Evolutionary conservation across 164 flowering plant species (phyloP).

Genomic region (Annona squamosa): DNA sequence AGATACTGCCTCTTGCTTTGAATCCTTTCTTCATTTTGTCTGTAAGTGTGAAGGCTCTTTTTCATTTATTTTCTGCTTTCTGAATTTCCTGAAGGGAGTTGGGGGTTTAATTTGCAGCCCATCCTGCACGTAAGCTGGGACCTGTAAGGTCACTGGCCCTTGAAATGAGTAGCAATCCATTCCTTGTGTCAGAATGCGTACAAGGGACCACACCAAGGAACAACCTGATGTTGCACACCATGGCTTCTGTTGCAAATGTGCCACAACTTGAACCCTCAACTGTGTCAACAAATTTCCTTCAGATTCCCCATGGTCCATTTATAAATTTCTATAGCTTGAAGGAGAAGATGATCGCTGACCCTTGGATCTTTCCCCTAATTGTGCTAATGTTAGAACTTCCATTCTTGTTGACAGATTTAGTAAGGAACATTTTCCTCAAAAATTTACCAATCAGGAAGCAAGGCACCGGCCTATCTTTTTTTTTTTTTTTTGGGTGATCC

Average conservation of each 20-base stretch:
- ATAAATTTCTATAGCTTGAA: neutral
- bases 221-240: neutral
- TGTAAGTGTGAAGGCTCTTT: neutral
- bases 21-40: neutral
- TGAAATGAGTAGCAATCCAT: neutral
- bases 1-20: neutral
- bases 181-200: neutral
- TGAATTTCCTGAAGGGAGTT: neutral
- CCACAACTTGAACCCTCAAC: neutral
- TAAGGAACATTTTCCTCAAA: neutral
- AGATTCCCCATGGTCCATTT: neutral
- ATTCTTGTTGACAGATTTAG: neutral
- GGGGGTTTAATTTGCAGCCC: neutral
- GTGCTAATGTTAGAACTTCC: neutral
- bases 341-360: neutral
- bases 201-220: neutral
- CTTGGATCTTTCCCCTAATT: neutral
- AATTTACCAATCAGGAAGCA: neutral
- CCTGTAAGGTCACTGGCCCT: neutral
- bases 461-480: neutral
- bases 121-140: neutral
- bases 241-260: neutral
- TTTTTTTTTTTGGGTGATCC: neutral
- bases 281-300: neutral
- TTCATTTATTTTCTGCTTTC: neutral